Evolutionary conservation across 805 yeast species (phyloP), one percentile per base, ranked within the genome.

Genomic region (Ascoidea asiatica): DNA sequence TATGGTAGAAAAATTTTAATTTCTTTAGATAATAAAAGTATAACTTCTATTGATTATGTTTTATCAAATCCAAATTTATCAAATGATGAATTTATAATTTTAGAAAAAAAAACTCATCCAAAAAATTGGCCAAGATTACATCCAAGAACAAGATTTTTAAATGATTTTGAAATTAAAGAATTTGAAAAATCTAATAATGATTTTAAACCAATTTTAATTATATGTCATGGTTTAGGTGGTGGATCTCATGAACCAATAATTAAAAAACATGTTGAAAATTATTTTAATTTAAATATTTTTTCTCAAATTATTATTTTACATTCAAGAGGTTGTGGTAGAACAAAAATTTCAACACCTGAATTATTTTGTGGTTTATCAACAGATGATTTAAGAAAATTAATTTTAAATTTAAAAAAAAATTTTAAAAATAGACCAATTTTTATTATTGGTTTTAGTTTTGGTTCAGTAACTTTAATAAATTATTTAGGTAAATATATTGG

Each of bases 161-260:
- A 73, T 21, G 69, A 70, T 1, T 57, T 59, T 1, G 76, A 73
- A 50, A 62, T 73, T 23, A 52, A 56, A 3, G 54, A 56, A 6
- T 59, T 64, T 64, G 47, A 29, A 4, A 51, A 56, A 2, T 68
- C 68, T 45, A 57, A 64, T 7, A 54, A 56, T 22, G 56, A 53
- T 18, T 55, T 49, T 3, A 68, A 66, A 48, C 89, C 89, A 4
- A 63, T 83, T 41, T 66, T 78, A 19, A 63, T 83, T 29, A 73
- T 81, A 6, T 60, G 72, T 42, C 90, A 83, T 54, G 94, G 92
- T 1, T 65, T 83, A 37, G 81, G 84, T 21, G 90, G 92, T 47
- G 94, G 94, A 1, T 77, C 86, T 15, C 83, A 79, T 52, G 92
- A 83, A 57, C 77, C 84, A 19, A 79, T 79, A 46, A 73, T 82